Evolutionary conservation across 345 rosid species (phyloP), one percentile per base, ranked within the genome.

Genomic region (Abelmoschus esculentus): DNA sequence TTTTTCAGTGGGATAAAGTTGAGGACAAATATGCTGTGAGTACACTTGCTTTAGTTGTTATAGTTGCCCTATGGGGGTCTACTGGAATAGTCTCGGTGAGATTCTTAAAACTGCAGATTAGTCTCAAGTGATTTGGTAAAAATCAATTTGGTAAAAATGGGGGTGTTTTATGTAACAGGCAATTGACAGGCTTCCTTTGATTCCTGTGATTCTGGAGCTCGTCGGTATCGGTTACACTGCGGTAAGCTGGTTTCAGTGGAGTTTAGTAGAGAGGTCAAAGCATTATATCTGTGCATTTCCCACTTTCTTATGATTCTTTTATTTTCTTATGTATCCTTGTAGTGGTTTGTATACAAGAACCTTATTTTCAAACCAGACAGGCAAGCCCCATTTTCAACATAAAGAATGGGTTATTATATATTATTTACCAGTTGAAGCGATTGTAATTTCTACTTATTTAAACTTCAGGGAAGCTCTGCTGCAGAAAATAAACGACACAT

Each of bases 311-410:
- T 17, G 13, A 12, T 5, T 40, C n/a, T 59, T 47, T 18, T 47
- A 7, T 28, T 52, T 3, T 19, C 6, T 19, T 59, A 12, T 47
- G 15, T 47, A 47, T 47, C 52, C 52, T 47, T 69, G 80, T 87
- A 93, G 97, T 90, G 93, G 95, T 91, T 93, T 67, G 86, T 83
- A 18, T 93, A 91, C 90, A 93, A 86, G 87, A 87, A 93, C 79
- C 83, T 91, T 61, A 13, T 93, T 70, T 89, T 81, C 83, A 82
- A 80, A 72, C 95, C 97, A 44, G 98, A 93, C 79, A 89, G 96
- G 98, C 80, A 75, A 75, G 44, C 12, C 18, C 11, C 66, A 19
- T 19, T 22, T 65, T 40, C 7, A 62, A 46, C 4, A 46, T 3
- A 46, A 46, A 46, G 12, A 46, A 46, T 10, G 50, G 50, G 14